Conservation (phyloP, 805 yeast species). For the Metschnikowia henanensis region DNA sequence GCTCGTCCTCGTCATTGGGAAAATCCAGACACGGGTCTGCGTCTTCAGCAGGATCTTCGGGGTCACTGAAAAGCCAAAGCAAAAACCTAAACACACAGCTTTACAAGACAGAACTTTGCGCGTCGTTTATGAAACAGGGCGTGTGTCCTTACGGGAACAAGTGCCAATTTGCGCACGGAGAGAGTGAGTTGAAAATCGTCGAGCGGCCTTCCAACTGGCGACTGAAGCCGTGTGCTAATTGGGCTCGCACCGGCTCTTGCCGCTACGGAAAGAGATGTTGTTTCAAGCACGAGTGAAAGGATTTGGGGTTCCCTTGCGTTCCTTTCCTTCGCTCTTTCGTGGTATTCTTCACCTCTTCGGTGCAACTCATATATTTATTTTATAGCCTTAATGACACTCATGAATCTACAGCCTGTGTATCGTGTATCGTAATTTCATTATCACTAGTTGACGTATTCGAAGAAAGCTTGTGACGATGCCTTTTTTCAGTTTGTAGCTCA, state of each 20-base stretch:
- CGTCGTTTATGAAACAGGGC: conserved; percentile 65
- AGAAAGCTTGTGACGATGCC: no score
- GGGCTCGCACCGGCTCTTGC: conserved; percentile 80
- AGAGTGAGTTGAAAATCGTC: conserved; percentile 67
- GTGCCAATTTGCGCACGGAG: conserved; percentile 95
- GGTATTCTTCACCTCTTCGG: no score
- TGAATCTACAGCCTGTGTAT: neutral
- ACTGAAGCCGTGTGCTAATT: conserved; percentile 87
- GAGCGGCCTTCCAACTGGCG: conserved; percentile 83
- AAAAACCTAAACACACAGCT: conserved; percentile 55
- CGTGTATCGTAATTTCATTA: neutral
- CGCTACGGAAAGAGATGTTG: conserved; percentile 91
- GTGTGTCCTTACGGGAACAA: conserved; percentile 84
- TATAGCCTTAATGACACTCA: conserved; percentile 6
- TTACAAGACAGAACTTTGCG: conserved; percentile 90
- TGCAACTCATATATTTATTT: neutral
- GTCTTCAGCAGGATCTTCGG: conserved; percentile 6
- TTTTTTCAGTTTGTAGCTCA: no score
- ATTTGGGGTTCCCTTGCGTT: no score
- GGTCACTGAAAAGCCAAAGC: conserved; percentile 5
- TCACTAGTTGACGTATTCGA: no score
- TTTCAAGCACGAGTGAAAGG: conserved; percentile 69
- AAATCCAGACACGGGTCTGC: conserved; percentile 13
- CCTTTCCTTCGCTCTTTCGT: neutral
- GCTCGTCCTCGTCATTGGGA: conserved; percentile 1